Base-by-base conservation (phyloP, 106 monocot genomes). In the Dendrobium nobile region DNA sequence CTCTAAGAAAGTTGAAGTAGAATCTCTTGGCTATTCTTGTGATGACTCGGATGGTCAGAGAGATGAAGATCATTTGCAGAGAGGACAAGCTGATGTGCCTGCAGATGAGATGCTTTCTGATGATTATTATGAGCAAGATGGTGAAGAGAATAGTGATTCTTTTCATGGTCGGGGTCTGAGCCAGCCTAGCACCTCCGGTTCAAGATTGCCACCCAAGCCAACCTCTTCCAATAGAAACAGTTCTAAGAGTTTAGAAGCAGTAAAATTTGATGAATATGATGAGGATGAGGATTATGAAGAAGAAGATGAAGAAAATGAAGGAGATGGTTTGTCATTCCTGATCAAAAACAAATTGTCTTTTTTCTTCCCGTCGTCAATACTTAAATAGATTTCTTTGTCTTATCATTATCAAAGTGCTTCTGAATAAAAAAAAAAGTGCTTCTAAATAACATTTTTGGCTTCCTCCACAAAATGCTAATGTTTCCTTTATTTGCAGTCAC, bases 111-210 rank as follows among this genome's bases (percentile, higher is more conserved):
- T 99, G 99, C 80, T 95, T n/a, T 99, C 99, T n/a, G 95, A 99
- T 90, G 99, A 99, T 74, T 95, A 99, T 67, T 99, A 99, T 83
- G 99, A 99, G 77, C 99, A 91, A 81, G 99, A 99, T n/a, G 94
- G 89, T 10, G 95, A 99, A 59, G 95, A 95, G 27, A 88, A 87
- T 77, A 99, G 91, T 82, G 92, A 95, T 85, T 91, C 85, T 9
- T 82, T 94, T 64, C 91, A 87, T 47, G 73, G 86, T 41, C 81
- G 85, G 42, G 91, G 84, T 65, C 74, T 80, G 11, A 90, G 72
- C 64, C 88, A 74, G 18, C 89, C 87, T 37, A n/a, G 81, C 72
- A 87, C 74, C 37, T 87, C 92, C 37, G 82, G 88, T 61, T 48
- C 88, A 41, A 87, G 92, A 33, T 73, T 91, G 73, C 86, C 86